A percentile compares a stretch with the other conserved stretches of the same genome.
These are phyloP conservation scores for Cutaneotrichosporon cyanovorans DNA, from an alignment of 1,284 basidiomycete species.

Conservation along the genomic window DNA sequence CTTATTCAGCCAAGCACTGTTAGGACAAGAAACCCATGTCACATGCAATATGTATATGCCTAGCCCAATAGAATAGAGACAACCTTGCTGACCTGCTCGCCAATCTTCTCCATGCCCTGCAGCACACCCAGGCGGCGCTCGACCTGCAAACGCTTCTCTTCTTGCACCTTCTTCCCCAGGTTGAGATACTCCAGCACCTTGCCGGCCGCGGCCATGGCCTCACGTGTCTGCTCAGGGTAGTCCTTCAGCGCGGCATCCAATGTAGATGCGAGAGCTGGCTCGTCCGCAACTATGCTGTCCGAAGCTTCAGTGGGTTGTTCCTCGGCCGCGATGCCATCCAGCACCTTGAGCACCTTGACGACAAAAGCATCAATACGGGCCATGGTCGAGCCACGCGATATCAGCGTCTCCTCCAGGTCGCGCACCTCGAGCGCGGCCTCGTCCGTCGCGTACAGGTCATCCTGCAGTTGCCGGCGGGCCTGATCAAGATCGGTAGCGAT, in stretches of 20 bases:
- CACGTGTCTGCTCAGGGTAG: slow-evolving; percentile 34
- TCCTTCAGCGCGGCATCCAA: slow-evolving; percentile 18
- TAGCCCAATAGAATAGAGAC: slow-evolving; percentile 36
- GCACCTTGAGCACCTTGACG: slow-evolving; percentile 38
- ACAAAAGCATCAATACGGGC: slow-evolving; percentile 35
- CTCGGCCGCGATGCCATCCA: slow-evolving; percentile 40
- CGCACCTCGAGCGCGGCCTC: slow-evolving; percentile 27
- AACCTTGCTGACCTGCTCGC: slow-evolving; percentile 37
- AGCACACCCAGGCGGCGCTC: slow-evolving; percentile 39
- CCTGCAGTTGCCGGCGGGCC: slow-evolving; percentile 32
- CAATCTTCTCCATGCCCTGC: slow-evolving; percentile 41
- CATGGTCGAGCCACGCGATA: slow-evolving; percentile 23
- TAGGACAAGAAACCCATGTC: no score
- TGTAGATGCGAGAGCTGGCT: not conserved
- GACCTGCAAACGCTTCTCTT: slow-evolving; percentile 36
- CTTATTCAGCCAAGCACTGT: no score
- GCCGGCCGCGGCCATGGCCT: slow-evolving; percentile 28
- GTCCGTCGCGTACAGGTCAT: slow-evolving; percentile 36
- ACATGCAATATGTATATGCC: no score
- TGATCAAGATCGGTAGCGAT: slow-evolving; percentile 38
- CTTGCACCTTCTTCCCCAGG: slow-evolving; percentile 34
- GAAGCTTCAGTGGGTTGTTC: slow-evolving; percentile 23
- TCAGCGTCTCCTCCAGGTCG: slow-evolving; percentile 29
- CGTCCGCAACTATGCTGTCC: not conserved
- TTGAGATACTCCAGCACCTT: slow-evolving; percentile 37